Evolutionary conservation across 2,329 filamentous ascomycete genomes (phyloP).

Genomic region (Aphanocladium album): DNA sequence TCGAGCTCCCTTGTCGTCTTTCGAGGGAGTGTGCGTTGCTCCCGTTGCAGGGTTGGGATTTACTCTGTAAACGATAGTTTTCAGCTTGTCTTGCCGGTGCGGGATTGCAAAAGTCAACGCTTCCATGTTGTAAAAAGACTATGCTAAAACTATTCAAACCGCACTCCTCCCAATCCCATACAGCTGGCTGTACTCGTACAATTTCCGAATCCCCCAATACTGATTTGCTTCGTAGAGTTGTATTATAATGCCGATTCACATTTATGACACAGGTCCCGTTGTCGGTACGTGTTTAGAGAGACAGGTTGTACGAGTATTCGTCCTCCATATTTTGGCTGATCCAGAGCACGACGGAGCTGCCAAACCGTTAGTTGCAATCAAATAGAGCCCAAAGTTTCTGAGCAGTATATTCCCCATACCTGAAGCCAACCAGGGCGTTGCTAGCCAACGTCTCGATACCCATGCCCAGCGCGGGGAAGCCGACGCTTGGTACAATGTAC

Average conservation of each 20-base stretch:
- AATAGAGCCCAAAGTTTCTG: neutral
- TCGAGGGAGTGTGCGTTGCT: neutral
- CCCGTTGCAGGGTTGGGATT: neutral
- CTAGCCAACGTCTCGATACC: conserved; percentile 62
- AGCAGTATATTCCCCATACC: conserved; percentile 33
- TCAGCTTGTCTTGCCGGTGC: no score
- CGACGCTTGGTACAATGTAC: conserved; percentile 53
- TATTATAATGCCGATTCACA: neutral
- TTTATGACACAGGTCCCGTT: neutral
- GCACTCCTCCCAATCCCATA: neutral
- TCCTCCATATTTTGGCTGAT: conserved; percentile 69
- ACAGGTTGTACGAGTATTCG: conserved; percentile 64
- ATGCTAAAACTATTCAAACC: conserved; percentile 13
- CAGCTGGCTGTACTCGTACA: conserved; percentile 3
- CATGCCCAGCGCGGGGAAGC: conserved; percentile 58
- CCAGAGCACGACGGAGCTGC: conserved; percentile 60
- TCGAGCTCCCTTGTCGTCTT: neutral
- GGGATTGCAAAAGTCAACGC: conserved; percentile 7
- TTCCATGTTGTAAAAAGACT: conserved; percentile 10
- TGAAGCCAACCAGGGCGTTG: conserved; percentile 58
- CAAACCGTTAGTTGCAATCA: neutral
- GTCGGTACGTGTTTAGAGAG: conserved; percentile 38
- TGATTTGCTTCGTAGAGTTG: neutral
- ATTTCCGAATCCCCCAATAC: neutral
- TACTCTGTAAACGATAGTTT: neutral